Base-by-base conservation (phyloP, 2,329 filamentous ascomycete genomes). In the Diplocarpon mali region DNA sequence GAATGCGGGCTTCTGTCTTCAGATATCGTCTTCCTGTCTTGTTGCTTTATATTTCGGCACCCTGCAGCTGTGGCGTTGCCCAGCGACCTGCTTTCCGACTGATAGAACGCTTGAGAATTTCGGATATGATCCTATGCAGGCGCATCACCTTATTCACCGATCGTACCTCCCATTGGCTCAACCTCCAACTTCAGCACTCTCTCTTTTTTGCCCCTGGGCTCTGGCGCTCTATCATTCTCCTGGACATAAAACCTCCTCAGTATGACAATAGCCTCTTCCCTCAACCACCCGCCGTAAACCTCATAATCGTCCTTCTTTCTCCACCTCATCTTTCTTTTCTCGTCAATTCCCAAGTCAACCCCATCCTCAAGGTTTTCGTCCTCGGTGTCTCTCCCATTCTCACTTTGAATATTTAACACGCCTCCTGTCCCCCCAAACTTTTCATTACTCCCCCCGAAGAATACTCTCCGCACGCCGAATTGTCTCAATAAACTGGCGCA, bases 391-490 rank as follows among this genome's bases (percentile, higher is more conserved):
- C 42, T 47, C 6, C 57, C 59, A 52, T 60, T 57, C 12, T 31
- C 44, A 20, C 29, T 16, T 40, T 96, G 88, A 43, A 96, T 78
- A 54, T 80, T 83, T 62, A 98, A 79, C 12, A 98, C 92, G 43
- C 93, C 90, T 1, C 92, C 92, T 13, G 88, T 95, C 28, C 93
- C 92, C 7, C 92, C 92, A 67, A 98, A 98, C 46, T 93, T 85
- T 67, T 98, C 92, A 63, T 98, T 98, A 57, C 85, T 78, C 48
- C 89, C 94, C 4, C 92, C 93, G 64, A 92, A 98, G 64, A 90
- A 96, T 28, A 98, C 92, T 54, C 83, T 83, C 50, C 83, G 78
- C 64, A 98, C 88, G 12, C 80, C 77, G 53, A 93, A 82, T 65
- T 98, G 93, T 41, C 88, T 79, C 40, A 98, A 73, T 42, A 93